Base-by-base conservation (phyloP, 192 early-diverging fungal genomes). In the Coemansia sp. region DNA sequence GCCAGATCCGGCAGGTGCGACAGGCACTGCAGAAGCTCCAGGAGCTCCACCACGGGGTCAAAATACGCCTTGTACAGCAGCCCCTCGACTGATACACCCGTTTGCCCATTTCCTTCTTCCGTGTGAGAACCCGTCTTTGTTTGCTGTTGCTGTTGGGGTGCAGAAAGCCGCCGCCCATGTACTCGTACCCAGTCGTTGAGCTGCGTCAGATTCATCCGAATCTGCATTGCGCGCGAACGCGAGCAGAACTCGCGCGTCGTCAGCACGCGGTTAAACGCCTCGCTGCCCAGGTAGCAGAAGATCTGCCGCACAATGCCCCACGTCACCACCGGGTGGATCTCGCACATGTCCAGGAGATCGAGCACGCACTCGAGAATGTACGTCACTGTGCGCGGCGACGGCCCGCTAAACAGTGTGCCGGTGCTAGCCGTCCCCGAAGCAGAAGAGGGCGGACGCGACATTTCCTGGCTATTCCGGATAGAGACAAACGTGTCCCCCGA, bases 191-290 rank as follows among this genome's bases (percentile, higher is more conserved):
- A 98, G 54, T 94, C 92, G 63, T 91, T 92, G 13, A 96, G 63
- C 27, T 86, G 81, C 8, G 89, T 89, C 40, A 95, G 64, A 68
- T 96, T 98, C 81, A 93, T 88, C 21, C 90, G 90, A 6, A 95
- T 89, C 77, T 91, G 93, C 63, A 93, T 83, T 2, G 96, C 94
- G 54, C 89, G 90, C 19, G 87, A 86, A 11, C 95, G 92, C 63
- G 89, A 89, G 67, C 90, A 77, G 62, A 89, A 85, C 60, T 93
- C 89, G 36, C 87, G 89, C 44, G 87, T 88, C 1, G 86, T 86
- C 67, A 98, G 78, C 70, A 98, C 91, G 14, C 87, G 87, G 79
- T 98, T 98, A 71, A 98, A 95, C 39, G 92, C 68, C 73, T 90
- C 91, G 57, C 87, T 85, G 34, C 89, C 87, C 31, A 95, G 72